These are phyloP conservation scores for Thinopyrum obtusiflorum DNA, from an alignment of 202 grass and related monocot species.

Conservation along the genomic window DNA sequence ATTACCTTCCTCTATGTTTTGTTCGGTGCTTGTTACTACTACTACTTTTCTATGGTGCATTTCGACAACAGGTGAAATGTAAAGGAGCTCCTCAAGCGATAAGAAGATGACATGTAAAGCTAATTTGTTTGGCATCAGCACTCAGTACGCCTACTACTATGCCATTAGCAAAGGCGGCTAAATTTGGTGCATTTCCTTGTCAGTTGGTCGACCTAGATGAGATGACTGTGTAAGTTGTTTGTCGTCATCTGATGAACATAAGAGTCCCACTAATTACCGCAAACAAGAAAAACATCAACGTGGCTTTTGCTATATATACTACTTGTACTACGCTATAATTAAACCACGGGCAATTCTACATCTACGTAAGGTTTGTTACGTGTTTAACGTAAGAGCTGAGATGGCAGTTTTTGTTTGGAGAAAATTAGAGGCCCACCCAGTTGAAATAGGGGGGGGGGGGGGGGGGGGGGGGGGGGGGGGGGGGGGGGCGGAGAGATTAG, in stretches of 20 bases:
- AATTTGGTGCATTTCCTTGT: background rate
- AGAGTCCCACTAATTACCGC: background rate
- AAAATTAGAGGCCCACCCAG: too few species aligned
- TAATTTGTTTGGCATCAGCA: background rate
- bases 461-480: too few species aligned
- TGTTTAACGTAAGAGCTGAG: too few species aligned
- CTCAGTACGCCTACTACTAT: background rate
- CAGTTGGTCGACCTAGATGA: background rate
- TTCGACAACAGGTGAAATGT: background rate
- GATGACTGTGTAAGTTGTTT: background rate
- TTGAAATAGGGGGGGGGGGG: too few species aligned
- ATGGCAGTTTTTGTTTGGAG: too few species aligned
- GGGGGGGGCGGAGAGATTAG: too few species aligned
- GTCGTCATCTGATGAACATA: background rate
- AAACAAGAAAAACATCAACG: background rate
- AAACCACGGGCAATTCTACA: too few species aligned
- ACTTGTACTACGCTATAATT: too few species aligned
- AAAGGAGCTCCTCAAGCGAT: background rate
- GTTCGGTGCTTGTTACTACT: too few species aligned
- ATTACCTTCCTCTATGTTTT: too few species aligned
- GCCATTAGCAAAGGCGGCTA: background rate
- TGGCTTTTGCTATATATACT: background rate
- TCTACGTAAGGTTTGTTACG: too few species aligned
- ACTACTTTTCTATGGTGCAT: too few species aligned
- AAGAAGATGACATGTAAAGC: background rate